A percentile compares a stretch with the other conserved stretches of the same genome.
Evolutionary conservation across 441 rosid species (phyloP).

Genomic region (Gossypium aridum): DNA sequence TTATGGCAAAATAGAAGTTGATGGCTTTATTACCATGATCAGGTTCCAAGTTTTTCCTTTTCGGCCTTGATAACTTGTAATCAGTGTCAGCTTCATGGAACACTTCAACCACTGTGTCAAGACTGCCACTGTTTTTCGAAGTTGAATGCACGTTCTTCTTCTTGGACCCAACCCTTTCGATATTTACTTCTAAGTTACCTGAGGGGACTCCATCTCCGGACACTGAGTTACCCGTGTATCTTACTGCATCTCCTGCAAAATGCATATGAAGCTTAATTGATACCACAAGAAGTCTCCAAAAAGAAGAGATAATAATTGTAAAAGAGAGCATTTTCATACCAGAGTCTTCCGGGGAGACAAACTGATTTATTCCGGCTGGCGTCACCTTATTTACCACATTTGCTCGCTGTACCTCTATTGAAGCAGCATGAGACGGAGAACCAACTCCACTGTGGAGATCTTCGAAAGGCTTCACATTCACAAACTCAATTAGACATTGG

Average conservation of each 20-base stretch:
- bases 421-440: slow-evolving; percentile 30
- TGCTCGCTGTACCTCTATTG: slow-evolving; percentile 45
- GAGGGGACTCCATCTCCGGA: slow-evolving; percentile 27
- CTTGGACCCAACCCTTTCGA: slow-evolving; percentile 22
- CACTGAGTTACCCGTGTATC: slow-evolving; percentile 65
- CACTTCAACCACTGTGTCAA: slow-evolving; percentile 70
- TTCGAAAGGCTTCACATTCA: slow-evolving; percentile 35
- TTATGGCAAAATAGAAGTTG: background rate
- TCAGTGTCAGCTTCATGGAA: slow-evolving; percentile 37
- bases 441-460: slow-evolving; percentile 41
- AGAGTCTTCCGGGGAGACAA: slow-evolving; percentile 48
- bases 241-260: slow-evolving; percentile 45
- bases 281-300: slow-evolving; percentile 7
- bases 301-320: background rate
- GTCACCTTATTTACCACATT: slow-evolving; percentile 17
- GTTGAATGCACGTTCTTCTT: slow-evolving; percentile 45
- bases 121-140: slow-evolving; percentile 54
- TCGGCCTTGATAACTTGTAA: slow-evolving; percentile 40
- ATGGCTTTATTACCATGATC: slow-evolving; percentile 43
- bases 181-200: background rate
- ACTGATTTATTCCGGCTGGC: slow-evolving; percentile 13
- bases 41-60: slow-evolving; percentile 41
- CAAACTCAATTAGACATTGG: slow-evolving; percentile 23
- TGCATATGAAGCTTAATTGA: slow-evolving; percentile 12
- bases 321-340: slow-evolving; percentile 30